Base-by-base conservation (phyloP, 805 yeast genomes). In the Candida vaughaniae region DNA sequence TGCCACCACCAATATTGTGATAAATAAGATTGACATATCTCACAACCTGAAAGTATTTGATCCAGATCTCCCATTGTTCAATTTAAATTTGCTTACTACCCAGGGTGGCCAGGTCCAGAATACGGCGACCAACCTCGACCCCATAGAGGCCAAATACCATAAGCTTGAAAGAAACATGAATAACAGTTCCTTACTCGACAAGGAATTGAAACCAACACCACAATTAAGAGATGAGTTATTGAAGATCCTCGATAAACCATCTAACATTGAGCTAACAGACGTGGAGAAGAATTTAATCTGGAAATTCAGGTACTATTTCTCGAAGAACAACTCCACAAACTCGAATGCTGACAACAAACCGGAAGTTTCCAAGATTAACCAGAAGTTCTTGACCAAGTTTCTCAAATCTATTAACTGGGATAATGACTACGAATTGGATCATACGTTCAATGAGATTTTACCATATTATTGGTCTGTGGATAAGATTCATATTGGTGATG, bases 321-420 rank as follows among this genome's bases (percentile, higher is more conserved):
- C 69, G 37, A 65, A 58, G 41, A 64, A 62, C 42, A 41, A 25
- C 41, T 38, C 20, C 10, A 22, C 41, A 47, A 7, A 39, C 49
- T 4, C 31, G n/a, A 22, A 37, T 16, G 16, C 42, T 29, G 25
- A 40, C 35, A 39, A 38, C 16, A 38, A 41, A 25, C 27, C 39
- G 7, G 46, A 35, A 14, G 30, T 36, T 15, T 25, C 46, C 22
- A 77, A 73, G 38, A 82, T 83, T 1, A 53, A 67, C 12, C 60
- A 57, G 35, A 64, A 62, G 29, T 67, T 63, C 36, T 65, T 86
- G 38, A 82, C 90, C 18, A 91, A 91, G 58, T 82, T 93, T 42
- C 72, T 91, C 46, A 88, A 89, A 56, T 81, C 95, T 29, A 85
- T 90, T 12, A 82, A 90, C 48, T 85, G 97, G 86, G 86, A 78